Percentiles rank a stretch among this genome's conserved stretches.
These are phyloP conservation scores for Starmerella bombi DNA, from an alignment of 805 yeast species.

Conservation along the genomic window DNA sequence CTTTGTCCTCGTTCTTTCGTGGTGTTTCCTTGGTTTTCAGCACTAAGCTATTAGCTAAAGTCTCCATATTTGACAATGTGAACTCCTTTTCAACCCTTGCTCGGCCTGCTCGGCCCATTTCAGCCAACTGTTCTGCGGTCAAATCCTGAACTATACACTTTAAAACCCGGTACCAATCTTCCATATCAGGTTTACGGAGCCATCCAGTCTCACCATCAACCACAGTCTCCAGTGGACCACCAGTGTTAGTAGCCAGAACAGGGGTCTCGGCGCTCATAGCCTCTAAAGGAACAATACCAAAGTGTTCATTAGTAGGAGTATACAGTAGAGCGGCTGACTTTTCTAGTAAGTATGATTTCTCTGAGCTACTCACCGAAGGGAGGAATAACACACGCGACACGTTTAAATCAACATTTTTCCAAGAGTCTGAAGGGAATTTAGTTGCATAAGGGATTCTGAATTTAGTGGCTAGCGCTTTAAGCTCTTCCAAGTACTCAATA, in stretches of 20 bases:
- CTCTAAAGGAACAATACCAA: conserved; percentile 95
- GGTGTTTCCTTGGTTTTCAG: conserved; percentile 12
- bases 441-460: conserved; percentile 38
- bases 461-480: conserved; percentile 37
- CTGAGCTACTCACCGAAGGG: conserved; percentile 59
- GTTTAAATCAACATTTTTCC: conserved; percentile 12
- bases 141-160: conserved; percentile 20
- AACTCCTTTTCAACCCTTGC: conserved; percentile 25
- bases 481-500: conserved; percentile 51
- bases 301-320: conserved; percentile 87
- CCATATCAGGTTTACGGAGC: conserved; percentile 26
- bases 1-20: conserved; percentile 15
- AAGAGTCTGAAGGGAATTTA: conserved; percentile 22
- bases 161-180: conserved; percentile 29
- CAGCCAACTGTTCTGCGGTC: conserved; percentile 15
- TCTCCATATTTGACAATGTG: conserved; percentile 25
- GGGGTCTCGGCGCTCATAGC: conserved; percentile 78
- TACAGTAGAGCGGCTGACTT: conserved; percentile 53
- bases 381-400: conserved; percentile 49
- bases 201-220: conserved; percentile 32
- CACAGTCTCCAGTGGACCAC: conserved; percentile 85
- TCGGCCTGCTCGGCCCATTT: conserved; percentile 26
- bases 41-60: conserved; percentile 21
- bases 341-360: conserved; percentile 50
- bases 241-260: conserved; percentile 73